Base-by-base conservation (phyloP, 495 filamentous ascomycete genomes). In the Aspergillus bertholletiae region DNA sequence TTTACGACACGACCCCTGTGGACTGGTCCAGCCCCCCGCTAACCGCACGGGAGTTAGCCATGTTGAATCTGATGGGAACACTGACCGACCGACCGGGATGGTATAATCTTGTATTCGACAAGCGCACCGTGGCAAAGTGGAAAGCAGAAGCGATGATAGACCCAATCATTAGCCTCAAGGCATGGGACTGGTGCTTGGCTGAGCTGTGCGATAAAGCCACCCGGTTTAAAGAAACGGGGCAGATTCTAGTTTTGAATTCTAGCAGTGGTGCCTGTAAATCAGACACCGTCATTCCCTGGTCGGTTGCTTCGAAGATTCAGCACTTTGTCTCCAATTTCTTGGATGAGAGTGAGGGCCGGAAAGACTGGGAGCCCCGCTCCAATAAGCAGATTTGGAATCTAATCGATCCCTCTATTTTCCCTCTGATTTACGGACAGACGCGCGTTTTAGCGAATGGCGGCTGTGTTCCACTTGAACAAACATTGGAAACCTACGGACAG, bases 71-170 rank as follows among this genome's bases (percentile, higher is more conserved):
- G n/a, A 69, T 75, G 48, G 63, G 71, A 48, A 46, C 30, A 15
- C 60, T 74, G 18, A 67, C 73, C 41, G 63, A 80, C 58, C 77
- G 74, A 58, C 59, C 64, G 17, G 64, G 69, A 20, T 83, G 80
- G n/a, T 24, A 54, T 24, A 27, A 24, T 22, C 44, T 23, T 7
- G 35, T 58, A 22, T 58, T 50, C 37, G 35, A 58, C 28, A 12
- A 49, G 26, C 26, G 24, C n/a, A 40, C 35, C 7, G 34, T 50
- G 3, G 44, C 50, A 21, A 45, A 43, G 30, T 58, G 50, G 56
- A 23, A 17, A 27, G 17, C 39, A 45, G 51, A 54, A 17, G 34
- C 51, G 26, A 34, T 43, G 27, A n/a, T n/a, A 35, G 43, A 32
- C 18, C 47, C 56, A 17, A 32, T 54, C 44, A 54, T 58, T 24